A percentile compares a stretch with the other conserved stretches of the same genome.
Conservation (phyloP, 192 early-diverging fungal genomes). For the Chytriomyces sp. region DNA sequence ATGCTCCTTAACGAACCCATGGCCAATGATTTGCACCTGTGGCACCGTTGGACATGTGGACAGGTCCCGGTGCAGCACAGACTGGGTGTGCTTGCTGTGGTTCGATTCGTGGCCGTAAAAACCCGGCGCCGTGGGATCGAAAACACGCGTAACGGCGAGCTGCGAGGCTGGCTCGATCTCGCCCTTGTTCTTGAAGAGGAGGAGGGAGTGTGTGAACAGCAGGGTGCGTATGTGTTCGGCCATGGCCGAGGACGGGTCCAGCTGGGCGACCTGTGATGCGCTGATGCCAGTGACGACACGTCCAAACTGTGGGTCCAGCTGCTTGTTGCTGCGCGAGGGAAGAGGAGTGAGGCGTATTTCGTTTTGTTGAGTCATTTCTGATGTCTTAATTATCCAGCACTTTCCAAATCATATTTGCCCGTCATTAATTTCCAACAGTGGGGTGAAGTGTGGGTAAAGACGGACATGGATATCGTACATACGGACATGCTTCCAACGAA, state of each 20-base stretch:
- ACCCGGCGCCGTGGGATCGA: slow-evolving; percentile 9
- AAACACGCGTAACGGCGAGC: slow-evolving; percentile 17
- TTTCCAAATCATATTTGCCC: too few relatives aligned
- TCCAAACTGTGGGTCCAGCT: slow-evolving; percentile 11
- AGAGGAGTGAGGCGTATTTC: too few relatives aligned
- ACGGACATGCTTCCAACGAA: too few relatives aligned
- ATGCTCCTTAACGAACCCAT: slow-evolving; percentile 19
- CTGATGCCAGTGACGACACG: slow-evolving; percentile 11
- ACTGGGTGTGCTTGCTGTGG: neutral
- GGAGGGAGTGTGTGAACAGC: slow-evolving; percentile 25
- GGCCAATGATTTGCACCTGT: slow-evolving; percentile 26
- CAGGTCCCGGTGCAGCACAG: slow-evolving; percentile 26
- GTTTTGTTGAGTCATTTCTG: too few relatives aligned
- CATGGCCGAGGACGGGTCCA: neutral
- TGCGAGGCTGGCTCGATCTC: neutral
- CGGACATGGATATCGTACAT: too few relatives aligned
- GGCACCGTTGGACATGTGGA: slow-evolving; percentile 17
- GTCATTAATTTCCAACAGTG: too few relatives aligned
- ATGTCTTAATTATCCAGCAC: too few relatives aligned
- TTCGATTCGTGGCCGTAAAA: slow-evolving; percentile 19
- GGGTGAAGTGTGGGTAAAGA: too few relatives aligned
- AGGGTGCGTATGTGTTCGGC: neutral
- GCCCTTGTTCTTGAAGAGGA: slow-evolving; percentile 5
- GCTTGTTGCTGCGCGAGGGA: neutral
- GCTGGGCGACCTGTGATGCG: neutral